Evolutionary conservation across 331 rosid species (phyloP).

Genomic region (Rosa hybrid): DNA sequence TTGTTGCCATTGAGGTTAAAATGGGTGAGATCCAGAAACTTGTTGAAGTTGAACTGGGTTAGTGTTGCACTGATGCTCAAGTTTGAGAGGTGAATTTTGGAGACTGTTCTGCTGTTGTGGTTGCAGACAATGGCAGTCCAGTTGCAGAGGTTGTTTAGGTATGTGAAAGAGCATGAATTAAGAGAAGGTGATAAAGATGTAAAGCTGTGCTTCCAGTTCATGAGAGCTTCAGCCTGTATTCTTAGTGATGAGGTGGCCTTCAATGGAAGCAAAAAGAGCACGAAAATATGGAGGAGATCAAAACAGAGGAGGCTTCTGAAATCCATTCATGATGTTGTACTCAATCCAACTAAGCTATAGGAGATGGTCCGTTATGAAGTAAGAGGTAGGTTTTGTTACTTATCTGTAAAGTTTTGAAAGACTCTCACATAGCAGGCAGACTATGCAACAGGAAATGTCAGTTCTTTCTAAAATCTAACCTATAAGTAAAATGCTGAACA

Average conservation of each 20-base stretch:
- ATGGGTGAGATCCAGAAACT: neutral
- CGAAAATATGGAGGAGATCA: neutral
- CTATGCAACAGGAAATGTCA: no score
- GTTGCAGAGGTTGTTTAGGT: slow-evolving; percentile 45
- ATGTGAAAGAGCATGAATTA: slow-evolving; percentile 51
- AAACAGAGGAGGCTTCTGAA: neutral
- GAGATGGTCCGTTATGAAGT: no score
- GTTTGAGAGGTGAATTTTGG: neutral
- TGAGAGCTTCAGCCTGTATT: slow-evolving; percentile 55
- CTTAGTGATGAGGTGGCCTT: slow-evolving; percentile 38
- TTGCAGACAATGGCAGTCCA: slow-evolving; percentile 57
- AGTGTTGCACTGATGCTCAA: neutral
- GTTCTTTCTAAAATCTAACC: no score
- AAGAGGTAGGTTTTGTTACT: no score
- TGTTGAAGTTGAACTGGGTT: neutral
- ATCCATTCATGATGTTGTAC: slow-evolving; percentile 3
- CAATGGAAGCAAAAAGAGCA: slow-evolving; percentile 33
- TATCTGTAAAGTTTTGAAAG: no score
- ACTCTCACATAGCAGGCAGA: no score
- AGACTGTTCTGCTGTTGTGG: slow-evolving; percentile 32
- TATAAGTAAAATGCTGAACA: no score
- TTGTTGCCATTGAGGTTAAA: neutral
- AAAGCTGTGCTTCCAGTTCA: slow-evolving; percentile 54
- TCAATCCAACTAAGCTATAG: no score
- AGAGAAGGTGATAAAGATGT: slow-evolving; percentile 27